These are phyloP conservation scores for Claviceps sp. DNA, from an alignment of 2,329 filamentous ascomycete genomes.

Conservation along the genomic window DNA sequence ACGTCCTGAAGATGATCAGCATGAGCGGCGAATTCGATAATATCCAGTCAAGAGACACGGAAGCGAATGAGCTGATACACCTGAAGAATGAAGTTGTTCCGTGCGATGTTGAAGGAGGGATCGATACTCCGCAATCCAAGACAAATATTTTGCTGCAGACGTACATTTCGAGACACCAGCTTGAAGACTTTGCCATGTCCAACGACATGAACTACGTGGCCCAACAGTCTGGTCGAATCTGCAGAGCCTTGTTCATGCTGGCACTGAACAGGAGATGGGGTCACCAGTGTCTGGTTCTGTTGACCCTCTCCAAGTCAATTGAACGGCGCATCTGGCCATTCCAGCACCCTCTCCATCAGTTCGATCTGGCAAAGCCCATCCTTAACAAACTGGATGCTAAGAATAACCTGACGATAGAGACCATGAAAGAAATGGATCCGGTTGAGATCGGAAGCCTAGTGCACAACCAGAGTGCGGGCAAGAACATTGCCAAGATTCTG, in stretches of 20 bases:
- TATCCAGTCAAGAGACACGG: constrained; percentile 80
- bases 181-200: constrained; percentile 85
- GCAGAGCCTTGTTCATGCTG: constrained; percentile 91
- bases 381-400: constrained; percentile 78
- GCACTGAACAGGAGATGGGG: constrained; percentile 92
- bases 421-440: constrained; percentile 82
- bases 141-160: constrained; percentile 92
- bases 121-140: constrained; percentile 67
- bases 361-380: constrained; percentile 75
- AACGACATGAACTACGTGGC: constrained; percentile 93
- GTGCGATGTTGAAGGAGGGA: constrained; percentile 65
- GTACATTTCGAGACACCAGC: constrained; percentile 75
- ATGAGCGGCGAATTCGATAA: constrained; percentile 98
- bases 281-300: constrained; percentile 78
- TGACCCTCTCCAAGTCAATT: constrained; percentile 91
- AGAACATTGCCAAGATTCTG: constrained; percentile 65
- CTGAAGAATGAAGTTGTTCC: constrained; percentile 58
- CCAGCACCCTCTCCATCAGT: constrained; percentile 89
- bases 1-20: constrained; percentile 90
- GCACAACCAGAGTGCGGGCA: constrained; percentile 79
- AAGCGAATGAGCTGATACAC: constrained; percentile 71
- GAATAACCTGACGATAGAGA: constrained; percentile 61
- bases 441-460: constrained; percentile 83
- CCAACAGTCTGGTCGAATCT: constrained; percentile 90
- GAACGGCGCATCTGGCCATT: constrained; percentile 94